Evolutionary conservation across 129 eudicot species (phyloP).

Genomic region (Flaveria sonorensis): DNA sequence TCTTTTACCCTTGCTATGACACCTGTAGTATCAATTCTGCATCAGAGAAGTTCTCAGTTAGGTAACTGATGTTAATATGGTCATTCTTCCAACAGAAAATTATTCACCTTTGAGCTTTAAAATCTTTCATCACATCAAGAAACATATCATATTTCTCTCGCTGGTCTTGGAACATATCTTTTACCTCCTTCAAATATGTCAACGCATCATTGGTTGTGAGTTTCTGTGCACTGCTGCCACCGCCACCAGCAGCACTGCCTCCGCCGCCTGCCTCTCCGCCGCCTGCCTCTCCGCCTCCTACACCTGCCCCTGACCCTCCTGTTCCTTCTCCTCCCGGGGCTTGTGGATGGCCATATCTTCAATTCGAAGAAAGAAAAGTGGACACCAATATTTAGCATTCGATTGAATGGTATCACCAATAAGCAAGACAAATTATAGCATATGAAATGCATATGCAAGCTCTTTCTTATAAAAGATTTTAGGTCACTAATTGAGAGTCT

Average conservation of each 20-base stretch:
- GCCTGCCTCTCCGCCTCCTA: constrained; percentile 30
- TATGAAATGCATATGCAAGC: constrained; percentile 12
- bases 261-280: constrained; percentile 35
- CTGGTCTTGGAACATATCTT: constrained; percentile 89
- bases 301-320: constrained; percentile 50
- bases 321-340: constrained; percentile 52
- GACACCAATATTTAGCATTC: not conserved
- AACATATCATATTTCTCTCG: constrained; percentile 79
- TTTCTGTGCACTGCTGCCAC: constrained; percentile 57
- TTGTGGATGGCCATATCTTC: constrained; percentile 76
- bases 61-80: not conserved
- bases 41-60: constrained; percentile 23
- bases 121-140: constrained; percentile 88
- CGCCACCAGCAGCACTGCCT: constrained; percentile 40
- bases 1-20: constrained; percentile 96
- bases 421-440: not conserved
- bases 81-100: not conserved
- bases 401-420: not conserved
- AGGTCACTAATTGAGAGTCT: not conserved
- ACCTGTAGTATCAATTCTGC: constrained; percentile 94
- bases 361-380: constrained; percentile 4
- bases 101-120: constrained; percentile 84
- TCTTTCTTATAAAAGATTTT: not conserved
- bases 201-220: constrained; percentile 91
- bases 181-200: constrained; percentile 83